Percentiles rank a stretch among this genome's conserved stretches.
These are phyloP conservation scores for Mycena citricolor DNA, from an alignment of 1,284 basidiomycete genomes.

Conservation along the genomic window DNA sequence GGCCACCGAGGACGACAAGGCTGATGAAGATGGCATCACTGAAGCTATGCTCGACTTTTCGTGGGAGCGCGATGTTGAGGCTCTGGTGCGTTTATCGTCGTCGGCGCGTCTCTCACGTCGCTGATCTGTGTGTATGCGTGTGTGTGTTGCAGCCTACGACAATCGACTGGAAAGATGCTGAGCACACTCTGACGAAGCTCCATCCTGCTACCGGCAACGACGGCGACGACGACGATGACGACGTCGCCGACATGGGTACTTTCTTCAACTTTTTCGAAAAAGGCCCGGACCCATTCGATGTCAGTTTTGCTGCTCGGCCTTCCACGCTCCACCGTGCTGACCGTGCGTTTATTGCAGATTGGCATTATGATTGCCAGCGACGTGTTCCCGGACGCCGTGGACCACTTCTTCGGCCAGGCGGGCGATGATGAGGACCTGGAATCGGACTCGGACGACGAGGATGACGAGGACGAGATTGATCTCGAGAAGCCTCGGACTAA, in stretches of 20 bases:
- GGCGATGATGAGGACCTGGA: conserved; percentile 54
- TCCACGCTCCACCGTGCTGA: conserved; percentile 11
- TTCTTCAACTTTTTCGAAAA: conserved; percentile 89
- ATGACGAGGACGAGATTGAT: conserved; percentile 78
- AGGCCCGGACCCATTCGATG: conserved; percentile 62
- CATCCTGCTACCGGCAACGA: conserved; percentile 68
- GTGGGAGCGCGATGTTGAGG: conserved; percentile 70
- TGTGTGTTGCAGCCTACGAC: conserved; percentile 5
- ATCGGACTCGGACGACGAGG: conserved; percentile 61
- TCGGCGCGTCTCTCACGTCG: conserved; percentile 11
- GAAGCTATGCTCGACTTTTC: conserved; percentile 73
- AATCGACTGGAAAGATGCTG: conserved; percentile 82
- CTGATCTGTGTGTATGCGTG: not conserved
- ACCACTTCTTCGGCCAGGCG: conserved; percentile 71
- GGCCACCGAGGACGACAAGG: conserved; percentile 50
- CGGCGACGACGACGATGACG: conserved; percentile 52
- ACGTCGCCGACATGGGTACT: conserved; percentile 68
- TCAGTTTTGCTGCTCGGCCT: conserved; percentile 38
- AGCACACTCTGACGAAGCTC: conserved; percentile 73
- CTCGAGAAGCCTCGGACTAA: conserved; percentile 76
- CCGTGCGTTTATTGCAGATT: conserved; percentile 47
- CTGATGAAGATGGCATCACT: conserved; percentile 73
- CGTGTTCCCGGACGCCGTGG: conserved; percentile 74
- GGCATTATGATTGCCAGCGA: conserved; percentile 74
- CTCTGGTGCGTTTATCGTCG: conserved; percentile 54